These are phyloP conservation scores for Cairneyella variabilis DNA, from an alignment of 495 filamentous ascomycete species.

Conservation along the genomic window DNA sequence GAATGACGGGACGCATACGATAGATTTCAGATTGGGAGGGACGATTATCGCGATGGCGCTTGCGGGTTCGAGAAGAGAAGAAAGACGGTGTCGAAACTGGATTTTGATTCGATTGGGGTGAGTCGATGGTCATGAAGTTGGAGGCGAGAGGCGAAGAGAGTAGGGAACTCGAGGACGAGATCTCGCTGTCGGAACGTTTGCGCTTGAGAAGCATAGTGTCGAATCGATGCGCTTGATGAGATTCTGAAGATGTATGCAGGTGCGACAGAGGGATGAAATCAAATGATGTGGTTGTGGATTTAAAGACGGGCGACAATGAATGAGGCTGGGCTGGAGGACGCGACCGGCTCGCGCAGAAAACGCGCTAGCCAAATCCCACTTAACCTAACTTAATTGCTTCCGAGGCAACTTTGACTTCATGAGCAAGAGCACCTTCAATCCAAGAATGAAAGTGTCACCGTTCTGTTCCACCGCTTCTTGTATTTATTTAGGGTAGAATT, in stretches of 20 bases:
- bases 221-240: not conserved
- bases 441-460: no score
- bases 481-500: no score
- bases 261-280: not conserved
- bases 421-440: no score
- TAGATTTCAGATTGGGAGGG: constrained; percentile 22
- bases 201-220: constrained; percentile 24
- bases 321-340: not conserved
- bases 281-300: not conserved
- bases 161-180: constrained; percentile 20
- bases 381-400: not conserved
- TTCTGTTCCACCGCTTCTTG: no score
- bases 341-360: constrained; percentile 6
- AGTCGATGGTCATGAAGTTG: constrained; percentile 18
- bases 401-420: not conserved
- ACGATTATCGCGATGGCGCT: constrained; percentile 26
- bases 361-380: constrained; percentile 6
- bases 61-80: constrained; percentile 22
- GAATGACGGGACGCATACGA: constrained; percentile 9
- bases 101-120: constrained; percentile 8
- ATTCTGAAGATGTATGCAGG: not conserved
- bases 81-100: constrained; percentile 15
- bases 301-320: not conserved
- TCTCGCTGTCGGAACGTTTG: constrained; percentile 26
- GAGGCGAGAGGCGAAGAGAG: constrained; percentile 19